Percentiles rank a stretch among this genome's conserved stretches.
Conservation (phyloP, 495 filamentous ascomycete genomes). For the Elaphomyces granulatus region DNA sequence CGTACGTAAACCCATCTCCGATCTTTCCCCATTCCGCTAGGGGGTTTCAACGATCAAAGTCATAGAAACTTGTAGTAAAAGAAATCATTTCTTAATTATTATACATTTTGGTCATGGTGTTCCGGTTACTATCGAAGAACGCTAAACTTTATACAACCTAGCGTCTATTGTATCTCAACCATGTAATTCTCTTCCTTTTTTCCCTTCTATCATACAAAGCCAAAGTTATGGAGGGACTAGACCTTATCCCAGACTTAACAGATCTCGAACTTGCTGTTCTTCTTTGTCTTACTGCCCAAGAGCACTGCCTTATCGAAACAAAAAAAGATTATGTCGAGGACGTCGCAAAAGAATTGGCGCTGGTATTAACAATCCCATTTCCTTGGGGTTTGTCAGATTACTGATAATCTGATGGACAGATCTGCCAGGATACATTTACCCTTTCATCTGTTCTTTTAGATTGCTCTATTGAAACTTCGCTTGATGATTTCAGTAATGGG, state of each 20-base stretch:
- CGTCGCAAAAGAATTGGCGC: conserved; percentile 54
- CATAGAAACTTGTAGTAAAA: too few species aligned
- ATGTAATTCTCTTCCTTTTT: too few species aligned
- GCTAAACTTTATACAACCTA: too few species aligned
- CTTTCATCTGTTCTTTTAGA: conserved; percentile 51
- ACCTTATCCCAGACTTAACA: conserved; percentile 55
- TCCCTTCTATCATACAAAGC: too few species aligned
- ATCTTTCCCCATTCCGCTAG: conserved; percentile 88
- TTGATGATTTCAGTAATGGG: conserved; percentile 63
- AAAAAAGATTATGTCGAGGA: conserved; percentile 44
- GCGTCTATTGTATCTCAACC: too few species aligned
- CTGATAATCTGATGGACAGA: conserved; percentile 21
- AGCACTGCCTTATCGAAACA: conserved; percentile 81
- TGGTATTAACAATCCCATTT: conserved; percentile 32
- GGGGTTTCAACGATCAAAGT: conserved; percentile 41
- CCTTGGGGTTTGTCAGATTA: conserved; percentile 30
- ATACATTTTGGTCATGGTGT: too few species aligned
- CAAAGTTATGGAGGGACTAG: conserved; percentile 42
- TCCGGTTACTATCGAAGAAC: too few species aligned
- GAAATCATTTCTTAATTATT: neutral
- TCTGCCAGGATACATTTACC: conserved; percentile 55
- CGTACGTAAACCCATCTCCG: conserved; percentile 78
- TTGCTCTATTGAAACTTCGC: conserved; percentile 54
- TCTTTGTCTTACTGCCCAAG: conserved; percentile 58
- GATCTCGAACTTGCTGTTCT: conserved; percentile 82